These are phyloP conservation scores for Penstemon eatonii DNA, from an alignment of 257 asterid species.

Conservation along the genomic window DNA sequence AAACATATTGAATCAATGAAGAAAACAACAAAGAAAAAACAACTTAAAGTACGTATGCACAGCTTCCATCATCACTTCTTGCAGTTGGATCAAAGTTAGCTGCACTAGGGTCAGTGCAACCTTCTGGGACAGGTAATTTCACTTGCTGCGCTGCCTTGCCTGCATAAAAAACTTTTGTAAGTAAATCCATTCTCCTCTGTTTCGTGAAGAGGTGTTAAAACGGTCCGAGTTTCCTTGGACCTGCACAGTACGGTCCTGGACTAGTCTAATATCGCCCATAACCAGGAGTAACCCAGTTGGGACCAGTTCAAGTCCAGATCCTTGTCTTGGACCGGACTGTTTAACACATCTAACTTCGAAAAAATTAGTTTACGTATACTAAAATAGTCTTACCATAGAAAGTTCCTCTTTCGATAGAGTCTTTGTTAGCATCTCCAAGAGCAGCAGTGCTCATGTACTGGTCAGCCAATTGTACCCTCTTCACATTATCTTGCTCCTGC, in stretches of 20 bases:
- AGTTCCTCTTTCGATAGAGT: slow-evolving; percentile 49
- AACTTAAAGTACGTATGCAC: slow-evolving; percentile 32
- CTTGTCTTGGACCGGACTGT: no score
- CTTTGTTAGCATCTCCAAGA: slow-evolving; percentile 80
- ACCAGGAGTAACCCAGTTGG: no score
- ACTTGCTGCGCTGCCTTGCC: slow-evolving; percentile 61
- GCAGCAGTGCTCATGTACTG: slow-evolving; percentile 70
- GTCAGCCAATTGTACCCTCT: slow-evolving; percentile 87
- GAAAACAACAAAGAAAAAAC: not conserved
- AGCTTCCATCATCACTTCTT: slow-evolving; percentile 69
- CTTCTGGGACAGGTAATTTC: slow-evolving; percentile 52
- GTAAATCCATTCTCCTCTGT: no score
- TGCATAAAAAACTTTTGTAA: slow-evolving; percentile 16
- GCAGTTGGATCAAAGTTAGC: slow-evolving; percentile 62
- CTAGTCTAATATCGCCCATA: no score
- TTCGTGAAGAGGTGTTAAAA: no score
- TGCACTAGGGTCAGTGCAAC: slow-evolving; percentile 68
- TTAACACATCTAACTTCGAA: no score
- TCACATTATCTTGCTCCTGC: slow-evolving; percentile 80
- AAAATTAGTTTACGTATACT: no score
- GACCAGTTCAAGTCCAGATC: no score
- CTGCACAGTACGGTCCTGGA: no score
- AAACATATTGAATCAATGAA: not conserved
- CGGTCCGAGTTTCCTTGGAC: no score
- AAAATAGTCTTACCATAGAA: slow-evolving; percentile 44